A percentile compares a stretch with the other conserved stretches of the same genome.
Conservation (phyloP, 2,329 filamentous ascomycete species). For the Epichloe sibirici region DNA sequence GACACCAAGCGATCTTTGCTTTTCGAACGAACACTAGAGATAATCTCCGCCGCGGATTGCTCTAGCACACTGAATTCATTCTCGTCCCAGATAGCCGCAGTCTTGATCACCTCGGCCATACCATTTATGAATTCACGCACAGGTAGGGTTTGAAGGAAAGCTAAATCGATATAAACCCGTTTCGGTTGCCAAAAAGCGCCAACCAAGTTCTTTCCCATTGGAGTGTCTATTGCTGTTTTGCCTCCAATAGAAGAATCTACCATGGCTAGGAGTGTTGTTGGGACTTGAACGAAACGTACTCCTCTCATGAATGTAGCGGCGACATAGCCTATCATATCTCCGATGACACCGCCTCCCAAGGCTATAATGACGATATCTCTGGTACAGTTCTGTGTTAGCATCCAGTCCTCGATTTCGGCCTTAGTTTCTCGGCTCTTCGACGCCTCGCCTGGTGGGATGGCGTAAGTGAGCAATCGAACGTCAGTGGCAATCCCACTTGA, state of each 20-base stretch:
- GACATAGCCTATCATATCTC: constrained; percentile 95
- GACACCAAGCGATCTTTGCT: constrained; percentile 49
- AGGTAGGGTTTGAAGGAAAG: constrained; percentile 82
- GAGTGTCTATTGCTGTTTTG: constrained; percentile 96
- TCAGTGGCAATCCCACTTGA: constrained; percentile 14
- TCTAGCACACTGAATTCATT: constrained; percentile 76
- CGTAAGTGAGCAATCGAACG: constrained; percentile 69
- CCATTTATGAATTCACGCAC: constrained; percentile 93
- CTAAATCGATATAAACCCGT: constrained; percentile 86
- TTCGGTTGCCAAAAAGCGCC: constrained; percentile 95
- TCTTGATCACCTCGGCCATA: constrained; percentile 98
- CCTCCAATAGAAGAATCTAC: constrained; percentile 97
- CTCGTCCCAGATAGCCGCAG: constrained; percentile 91
- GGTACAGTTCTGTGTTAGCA: constrained; percentile 83
- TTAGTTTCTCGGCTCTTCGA: constrained; percentile 92
- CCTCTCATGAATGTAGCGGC: constrained; percentile 98
- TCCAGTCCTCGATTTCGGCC: constrained; percentile 94
- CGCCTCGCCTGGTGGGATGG: constrained; percentile 80
- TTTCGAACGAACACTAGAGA: constrained; percentile 30
- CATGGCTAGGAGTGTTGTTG: constrained; percentile 90
- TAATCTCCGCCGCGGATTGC: constrained; percentile 63
- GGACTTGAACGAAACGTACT: constrained; percentile 90
- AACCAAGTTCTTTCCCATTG: constrained; percentile 89
- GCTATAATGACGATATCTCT: constrained; percentile 92
- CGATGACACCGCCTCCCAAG: constrained; percentile 90